A percentile compares a stretch with the other conserved stretches of the same genome.
Evolutionary conservation across 192 early-diverging fungal species (phyloP).

Genomic region (Dissophora globulifera): DNA sequence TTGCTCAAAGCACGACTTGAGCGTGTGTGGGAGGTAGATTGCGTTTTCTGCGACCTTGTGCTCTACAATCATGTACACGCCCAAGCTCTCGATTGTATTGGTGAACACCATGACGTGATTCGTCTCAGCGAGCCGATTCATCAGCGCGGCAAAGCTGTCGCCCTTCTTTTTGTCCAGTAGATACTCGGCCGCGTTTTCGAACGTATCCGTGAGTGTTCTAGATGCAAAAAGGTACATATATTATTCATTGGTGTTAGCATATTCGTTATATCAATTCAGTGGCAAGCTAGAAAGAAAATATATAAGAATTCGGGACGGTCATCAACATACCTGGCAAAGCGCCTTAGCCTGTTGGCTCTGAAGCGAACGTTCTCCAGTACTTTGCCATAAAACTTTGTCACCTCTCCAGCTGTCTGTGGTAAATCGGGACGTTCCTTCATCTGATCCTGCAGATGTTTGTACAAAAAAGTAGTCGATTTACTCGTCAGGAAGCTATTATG

Average conservation of each 20-base stretch:
- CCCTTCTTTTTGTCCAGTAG: slow-evolving; percentile 62
- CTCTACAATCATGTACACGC: slow-evolving; percentile 82
- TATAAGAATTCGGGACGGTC: too few species aligned
- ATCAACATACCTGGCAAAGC: slow-evolving; percentile 64
- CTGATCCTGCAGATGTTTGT: slow-evolving; percentile 57
- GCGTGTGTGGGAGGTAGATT: slow-evolving; percentile 58
- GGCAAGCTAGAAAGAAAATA: too few species aligned
- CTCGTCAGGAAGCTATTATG: slow-evolving; percentile 64
- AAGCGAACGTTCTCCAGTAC: slow-evolving; percentile 71
- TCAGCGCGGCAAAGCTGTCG: slow-evolving; percentile 62
- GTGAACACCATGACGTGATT: slow-evolving; percentile 83
- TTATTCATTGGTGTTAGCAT: too few species aligned
- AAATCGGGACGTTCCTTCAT: slow-evolving; percentile 51
- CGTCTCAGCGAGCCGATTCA: slow-evolving; percentile 71
- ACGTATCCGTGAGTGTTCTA: slow-evolving; percentile 64
- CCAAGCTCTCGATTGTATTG: slow-evolving; percentile 71
- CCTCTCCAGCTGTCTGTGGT: slow-evolving; percentile 40
- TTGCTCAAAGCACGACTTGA: slow-evolving; percentile 62
- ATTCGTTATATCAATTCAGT: too few species aligned
- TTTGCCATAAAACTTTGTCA: slow-evolving; percentile 69
- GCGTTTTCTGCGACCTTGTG: slow-evolving; percentile 66
- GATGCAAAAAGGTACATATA: not conserved
- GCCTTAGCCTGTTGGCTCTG: slow-evolving; percentile 70
- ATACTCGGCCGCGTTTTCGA: slow-evolving; percentile 84
- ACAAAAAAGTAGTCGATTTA: slow-evolving; percentile 58